phyloP scores from a whole-genome alignment of 441 rosid genomes.

The Kokia cookei region DNA sequence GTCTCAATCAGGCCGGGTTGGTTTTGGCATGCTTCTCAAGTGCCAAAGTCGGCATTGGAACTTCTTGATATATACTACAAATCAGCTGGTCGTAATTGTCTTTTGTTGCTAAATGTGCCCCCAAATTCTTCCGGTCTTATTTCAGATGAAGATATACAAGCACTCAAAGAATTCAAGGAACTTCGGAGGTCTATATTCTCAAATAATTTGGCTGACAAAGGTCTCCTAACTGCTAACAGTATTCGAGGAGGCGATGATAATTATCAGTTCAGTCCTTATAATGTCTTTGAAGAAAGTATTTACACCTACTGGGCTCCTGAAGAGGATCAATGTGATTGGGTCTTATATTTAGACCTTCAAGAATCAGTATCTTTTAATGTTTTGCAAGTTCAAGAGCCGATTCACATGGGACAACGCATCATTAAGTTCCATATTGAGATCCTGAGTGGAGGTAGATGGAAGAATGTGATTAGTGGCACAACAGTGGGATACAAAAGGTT shows the following conservation, averaged over 20 bases:
- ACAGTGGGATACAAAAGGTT: conserved; percentile 76
- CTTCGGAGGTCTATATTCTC: conserved; percentile 53
- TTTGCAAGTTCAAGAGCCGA: conserved; percentile 68
- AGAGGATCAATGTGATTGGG: conserved; percentile 48
- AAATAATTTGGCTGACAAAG: conserved; percentile 44
- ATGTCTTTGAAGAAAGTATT: conserved; percentile 57
- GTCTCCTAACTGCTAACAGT: conserved; percentile 44
- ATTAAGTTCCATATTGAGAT: conserved; percentile 49
- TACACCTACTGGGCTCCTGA: conserved; percentile 81
- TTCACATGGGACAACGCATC: conserved; percentile 86
- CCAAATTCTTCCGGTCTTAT: conserved; percentile 77
- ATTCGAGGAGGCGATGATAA: conserved; percentile 35
- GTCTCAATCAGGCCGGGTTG: conserved; percentile 89
- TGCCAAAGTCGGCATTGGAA: conserved; percentile 62
- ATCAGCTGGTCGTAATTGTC: conserved; percentile 75
- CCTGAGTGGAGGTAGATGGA: conserved; percentile 41
- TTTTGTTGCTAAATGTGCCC: conserved; percentile 69
- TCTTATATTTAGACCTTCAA: conserved; percentile 38
- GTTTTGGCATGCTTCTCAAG: conserved; percentile 90
- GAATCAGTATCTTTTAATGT: conserved; percentile 59
- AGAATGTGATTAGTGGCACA: conserved; percentile 43
- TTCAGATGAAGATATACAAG: conserved; percentile 58
- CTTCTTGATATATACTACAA: conserved; percentile 74
- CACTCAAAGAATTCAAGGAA: conserved; percentile 55
- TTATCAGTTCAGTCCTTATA: conserved; percentile 30